Evolutionary conservation across 2,329 filamentous ascomycete genomes (phyloP).

Genomic region (Ophiosphaerella herpotricha): DNA sequence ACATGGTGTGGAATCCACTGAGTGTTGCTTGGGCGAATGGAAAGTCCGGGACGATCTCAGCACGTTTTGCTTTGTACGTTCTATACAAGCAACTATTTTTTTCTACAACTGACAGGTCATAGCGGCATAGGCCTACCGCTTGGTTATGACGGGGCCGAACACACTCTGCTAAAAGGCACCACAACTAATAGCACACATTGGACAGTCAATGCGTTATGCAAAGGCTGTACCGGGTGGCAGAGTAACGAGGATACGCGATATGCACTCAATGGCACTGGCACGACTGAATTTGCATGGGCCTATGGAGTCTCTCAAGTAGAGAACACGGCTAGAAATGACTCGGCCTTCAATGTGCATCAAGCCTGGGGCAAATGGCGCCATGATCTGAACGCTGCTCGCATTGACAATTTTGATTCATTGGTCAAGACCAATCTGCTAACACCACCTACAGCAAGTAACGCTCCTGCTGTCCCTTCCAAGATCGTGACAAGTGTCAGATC

Average conservation of each 20-base stretch:
- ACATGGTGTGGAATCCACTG: conserved; percentile 42
- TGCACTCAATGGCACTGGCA: conserved; percentile 31
- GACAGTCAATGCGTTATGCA: conserved; percentile 36
- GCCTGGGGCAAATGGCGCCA: conserved; percentile 40
- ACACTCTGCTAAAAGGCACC: conserved; percentile 36
- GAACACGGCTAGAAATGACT: conserved; percentile 34
- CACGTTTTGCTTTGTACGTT: conserved; percentile 40
- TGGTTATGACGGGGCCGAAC: conserved; percentile 34
- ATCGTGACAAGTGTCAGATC: conserved; percentile 26
- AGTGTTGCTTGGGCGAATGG: conserved; percentile 39
- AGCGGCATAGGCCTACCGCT: conserved; percentile 34
- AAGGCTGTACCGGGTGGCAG: conserved; percentile 39
- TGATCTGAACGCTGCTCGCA: conserved; percentile 37
- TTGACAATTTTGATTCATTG: conserved; percentile 34
- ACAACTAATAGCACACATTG: conserved; percentile 39
- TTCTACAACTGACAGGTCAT: conserved; percentile 17
- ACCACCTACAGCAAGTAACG: conserved; percentile 24
- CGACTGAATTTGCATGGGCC: conserved; percentile 39
- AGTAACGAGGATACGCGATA: conserved; percentile 32
- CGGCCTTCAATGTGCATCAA: conserved; percentile 39
- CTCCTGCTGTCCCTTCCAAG: conserved; percentile 24
- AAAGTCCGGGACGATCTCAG: conserved; percentile 30
- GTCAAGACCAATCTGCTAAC: conserved; percentile 38
- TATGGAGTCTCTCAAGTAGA: conserved; percentile 33
- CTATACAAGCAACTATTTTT: background rate